phyloP scores from a whole-genome alignment of 257 asterid species.

The Lavandula angustifolia region DNA sequence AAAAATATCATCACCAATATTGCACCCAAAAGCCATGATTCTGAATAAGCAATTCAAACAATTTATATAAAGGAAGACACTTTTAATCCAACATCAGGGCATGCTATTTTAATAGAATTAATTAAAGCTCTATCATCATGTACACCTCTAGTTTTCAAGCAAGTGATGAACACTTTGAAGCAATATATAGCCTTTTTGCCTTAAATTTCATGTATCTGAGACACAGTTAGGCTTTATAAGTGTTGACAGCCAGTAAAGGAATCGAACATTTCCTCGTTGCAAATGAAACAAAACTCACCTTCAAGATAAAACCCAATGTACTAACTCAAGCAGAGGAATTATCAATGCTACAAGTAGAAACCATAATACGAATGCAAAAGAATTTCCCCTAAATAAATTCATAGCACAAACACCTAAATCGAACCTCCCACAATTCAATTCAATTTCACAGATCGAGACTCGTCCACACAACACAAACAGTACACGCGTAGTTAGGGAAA shows the following conservation, averaged over 20 bases:
- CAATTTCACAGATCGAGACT: constrained; percentile 38
- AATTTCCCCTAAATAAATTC: neutral
- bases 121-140: constrained; percentile 4
- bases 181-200: neutral
- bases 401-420: constrained; percentile 23
- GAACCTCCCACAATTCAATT: constrained; percentile 26
- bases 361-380: constrained; percentile 8
- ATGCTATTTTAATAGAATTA: neutral
- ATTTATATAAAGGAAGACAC: neutral
- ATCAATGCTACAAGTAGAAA: neutral
- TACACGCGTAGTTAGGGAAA: neutral
- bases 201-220: neutral
- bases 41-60: constrained; percentile 10
- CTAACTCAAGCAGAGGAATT: too few species aligned
- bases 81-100: neutral
- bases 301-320: neutral
- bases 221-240: neutral
- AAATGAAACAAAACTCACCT: neutral
- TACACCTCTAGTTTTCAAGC: neutral
- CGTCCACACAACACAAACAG: neutral
- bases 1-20: neutral
- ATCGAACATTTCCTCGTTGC: neutral
- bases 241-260: neutral
- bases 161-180: neutral
- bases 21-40: too few species aligned